phyloP scores from a whole-genome alignment of 306 rosid species.

The Sindora glabra region DNA sequence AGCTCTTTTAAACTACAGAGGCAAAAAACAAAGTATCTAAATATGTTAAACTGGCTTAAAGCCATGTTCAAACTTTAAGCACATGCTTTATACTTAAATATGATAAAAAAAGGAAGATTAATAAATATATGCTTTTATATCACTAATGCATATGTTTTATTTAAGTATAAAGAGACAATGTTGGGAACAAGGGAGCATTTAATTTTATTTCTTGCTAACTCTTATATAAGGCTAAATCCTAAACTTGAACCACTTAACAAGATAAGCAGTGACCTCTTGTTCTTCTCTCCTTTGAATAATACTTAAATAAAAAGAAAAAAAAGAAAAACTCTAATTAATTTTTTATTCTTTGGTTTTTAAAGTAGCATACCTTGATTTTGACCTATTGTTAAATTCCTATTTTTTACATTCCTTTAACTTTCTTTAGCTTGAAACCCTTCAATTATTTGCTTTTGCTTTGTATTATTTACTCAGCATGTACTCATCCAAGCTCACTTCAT shows the following conservation, averaged over 20 bases:
- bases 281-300: too few relatives aligned
- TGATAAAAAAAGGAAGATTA: background rate
- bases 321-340: conserved; percentile 3
- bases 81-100: conserved; percentile 8
- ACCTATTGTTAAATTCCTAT: too few relatives aligned
- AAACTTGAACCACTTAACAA: conserved; percentile 95
- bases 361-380: conserved; percentile 5
- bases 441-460: too few relatives aligned
- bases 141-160: conserved; percentile 19
- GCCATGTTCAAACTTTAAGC: conserved; percentile 96
- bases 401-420: too few relatives aligned
- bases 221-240: conserved; percentile 77
- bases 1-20: too few relatives aligned
- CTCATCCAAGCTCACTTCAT: too few relatives aligned
- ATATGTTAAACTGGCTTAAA: too few relatives aligned
- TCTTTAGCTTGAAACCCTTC: too few relatives aligned
- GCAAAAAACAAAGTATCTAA: too few relatives aligned
- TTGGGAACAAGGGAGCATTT: conserved; percentile 96
- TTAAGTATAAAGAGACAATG: conserved; percentile 71
- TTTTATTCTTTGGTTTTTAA: background rate
- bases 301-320: conserved; percentile 3
- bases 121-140: too few relatives aligned
- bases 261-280: conserved; percentile 30
- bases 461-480: too few relatives aligned
- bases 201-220: conserved; percentile 79